These are phyloP conservation scores for Talaromyces sp. DNA, from an alignment of 2,329 filamentous ascomycete genomes.

Conservation along the genomic window DNA sequence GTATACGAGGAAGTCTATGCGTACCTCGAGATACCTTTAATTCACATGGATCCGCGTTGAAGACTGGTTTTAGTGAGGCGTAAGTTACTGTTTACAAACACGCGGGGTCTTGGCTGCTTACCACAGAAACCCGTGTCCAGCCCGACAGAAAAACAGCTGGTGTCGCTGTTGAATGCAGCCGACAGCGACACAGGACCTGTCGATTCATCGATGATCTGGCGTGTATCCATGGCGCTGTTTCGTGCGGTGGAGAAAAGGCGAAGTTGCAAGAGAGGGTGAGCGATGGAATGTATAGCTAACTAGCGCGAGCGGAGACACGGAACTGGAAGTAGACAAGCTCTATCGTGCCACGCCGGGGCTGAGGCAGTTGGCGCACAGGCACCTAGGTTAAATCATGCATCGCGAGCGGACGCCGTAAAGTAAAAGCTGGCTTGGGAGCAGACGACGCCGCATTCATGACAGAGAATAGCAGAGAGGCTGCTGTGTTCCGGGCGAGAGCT, in stretches of 20 bases:
- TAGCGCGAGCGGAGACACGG: background rate
- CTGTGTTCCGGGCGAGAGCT: background rate
- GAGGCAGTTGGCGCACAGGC: background rate
- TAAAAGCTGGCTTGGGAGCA: background rate
- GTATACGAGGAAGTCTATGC: constrained; percentile 2
- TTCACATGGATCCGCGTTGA: constrained; percentile 67
- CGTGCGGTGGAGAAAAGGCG: background rate
- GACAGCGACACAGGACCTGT: constrained; percentile 72
- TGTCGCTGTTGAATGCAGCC: constrained; percentile 78
- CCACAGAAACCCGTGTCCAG: constrained; percentile 81
- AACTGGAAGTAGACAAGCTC: background rate
- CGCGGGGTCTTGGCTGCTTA: constrained; percentile 41
- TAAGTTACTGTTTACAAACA: constrained; percentile 6
- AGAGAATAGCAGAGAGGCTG: background rate
- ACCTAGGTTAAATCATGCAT: background rate
- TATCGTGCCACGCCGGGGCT: background rate
- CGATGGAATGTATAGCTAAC: background rate
- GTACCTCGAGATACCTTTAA: constrained; percentile 60
- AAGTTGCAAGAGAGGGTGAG: background rate
- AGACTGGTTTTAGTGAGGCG: constrained; percentile 49
- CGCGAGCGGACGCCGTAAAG: background rate
- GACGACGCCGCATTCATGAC: background rate
- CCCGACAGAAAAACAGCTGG: constrained; percentile 80
- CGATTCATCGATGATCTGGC: constrained; percentile 76
- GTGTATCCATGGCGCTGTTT: constrained; percentile 70